Evolutionary conservation across 2,329 filamentous ascomycete species (phyloP), one percentile per base, ranked within the genome.

Genomic region (Coniochaeta hoffmannii): DNA sequence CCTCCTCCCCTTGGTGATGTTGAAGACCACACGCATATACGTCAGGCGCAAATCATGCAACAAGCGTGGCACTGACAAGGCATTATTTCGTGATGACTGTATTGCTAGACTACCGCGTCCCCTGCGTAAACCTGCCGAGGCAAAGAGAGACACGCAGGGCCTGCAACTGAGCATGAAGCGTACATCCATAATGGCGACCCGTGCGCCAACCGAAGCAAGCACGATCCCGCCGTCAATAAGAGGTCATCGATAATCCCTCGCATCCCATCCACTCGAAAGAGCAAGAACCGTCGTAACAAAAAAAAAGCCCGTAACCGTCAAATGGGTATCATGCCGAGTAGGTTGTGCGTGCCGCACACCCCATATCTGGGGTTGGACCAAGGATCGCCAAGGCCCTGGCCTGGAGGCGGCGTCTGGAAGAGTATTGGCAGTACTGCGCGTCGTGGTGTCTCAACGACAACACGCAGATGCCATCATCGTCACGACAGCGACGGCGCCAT

Each of bases 321-420:
- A 31, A 31, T 51, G 49, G 49, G 49, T 51, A 51, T 51, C 28
- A 51, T 50, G 46, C 32, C 46, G 32, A 22, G 26, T 31, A 31
- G n/a, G 49, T n/a, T n/a, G n/a, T n/a, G n/a, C n/a, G n/a, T 51
- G 49, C 49, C 49, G 49, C 49, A 34, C 49, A 51, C 49, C 28
- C 31, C 49, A 32, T 34, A 51, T 51, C 28, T 51, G 49, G 31
- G 49, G 28, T 51, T 34, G 28, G 49, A 32, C 49, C 49, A 51
- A 51, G 30, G n/a, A 51, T 4, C 32, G 49, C 49, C 41, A 28
- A 46, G 19, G 41, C 17, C 11, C 49, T 51, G 49, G 49, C 22
- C 49, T 19, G 32, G 49, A 34, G 32, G 49, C 49, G 49, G 49
- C 49, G 49, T 22, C 49, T 24, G 9, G 26, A 51, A 19, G 36